Evolutionary conservation across 2,329 filamentous ascomycete species (phyloP).

Genomic region (Rhynchosporium graminicola): DNA sequence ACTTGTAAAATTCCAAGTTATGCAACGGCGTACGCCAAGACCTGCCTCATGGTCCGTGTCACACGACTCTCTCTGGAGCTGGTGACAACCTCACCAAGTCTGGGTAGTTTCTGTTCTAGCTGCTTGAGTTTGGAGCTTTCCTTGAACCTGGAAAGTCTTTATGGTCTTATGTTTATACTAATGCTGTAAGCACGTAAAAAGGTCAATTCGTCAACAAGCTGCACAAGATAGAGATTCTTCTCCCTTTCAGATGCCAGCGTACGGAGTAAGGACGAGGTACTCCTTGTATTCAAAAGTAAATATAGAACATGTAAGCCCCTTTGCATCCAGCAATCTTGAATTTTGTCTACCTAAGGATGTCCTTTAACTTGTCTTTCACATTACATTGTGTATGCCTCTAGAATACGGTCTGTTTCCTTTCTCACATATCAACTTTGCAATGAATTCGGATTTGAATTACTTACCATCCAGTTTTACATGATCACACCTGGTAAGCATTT

Average conservation of each 20-base stretch:
- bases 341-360: background rate
- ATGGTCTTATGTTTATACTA: background rate
- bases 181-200: background rate
- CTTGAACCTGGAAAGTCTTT: background rate
- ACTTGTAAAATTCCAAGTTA: conserved; percentile 16
- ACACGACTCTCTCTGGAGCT: background rate
- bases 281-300: conserved; percentile 13
- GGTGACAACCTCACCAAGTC: background rate
- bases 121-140: no score
- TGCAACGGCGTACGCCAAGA: conserved; percentile 3
- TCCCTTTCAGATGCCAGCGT: conserved; percentile 14
- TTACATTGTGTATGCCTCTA: no score
- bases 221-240: background rate
- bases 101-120: background rate
- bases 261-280: conserved; percentile 4
- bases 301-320: conserved; percentile 17
- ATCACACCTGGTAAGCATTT: no score
- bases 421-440: no score
- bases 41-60: conserved; percentile 7
- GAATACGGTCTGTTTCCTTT: no score
- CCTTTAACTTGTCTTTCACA: no score
- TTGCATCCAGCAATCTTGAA: background rate
- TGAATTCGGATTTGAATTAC: no score
- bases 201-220: background rate
- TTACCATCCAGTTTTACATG: no score